Evolutionary conservation across 2,329 filamentous ascomycete genomes (phyloP), one percentile per base, ranked within the genome.

Genomic region (Pseudocercospora fijiensis): DNA sequence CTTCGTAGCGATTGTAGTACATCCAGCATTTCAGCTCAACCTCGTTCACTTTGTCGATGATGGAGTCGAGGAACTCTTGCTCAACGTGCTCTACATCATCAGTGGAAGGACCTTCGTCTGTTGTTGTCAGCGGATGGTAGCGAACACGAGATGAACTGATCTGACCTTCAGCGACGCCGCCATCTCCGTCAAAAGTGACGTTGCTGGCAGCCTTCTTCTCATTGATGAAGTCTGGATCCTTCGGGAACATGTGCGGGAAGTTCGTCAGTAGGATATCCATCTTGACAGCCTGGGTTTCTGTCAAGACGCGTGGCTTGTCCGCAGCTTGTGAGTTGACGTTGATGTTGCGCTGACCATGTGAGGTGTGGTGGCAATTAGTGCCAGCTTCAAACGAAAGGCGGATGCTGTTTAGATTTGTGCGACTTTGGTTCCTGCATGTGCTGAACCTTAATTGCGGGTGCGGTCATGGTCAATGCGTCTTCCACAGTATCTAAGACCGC

Each of bases 111-210:
- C 28, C 52, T 27, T 65, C 60, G 37, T 63, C 63, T 63, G n/a
- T 10, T 13, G 6, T 20, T 13, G 27, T 65, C 33, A 65, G 60
- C 49, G 13, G 26, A n/a, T 7, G 24, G 18, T 20, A 1, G 22
- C 24, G 24, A 16, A 22, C 20, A 27, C 10, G 45, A 16, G 13
- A 45, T 20, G 30, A 26, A 2, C 3, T 16, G 20, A 2, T 41
- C 64, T 64, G 28, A 64, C 61, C 64, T 33, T 47, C 51, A 16
- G 64, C 55, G 20, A 66, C 22, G 11, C 64, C 62, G 33, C 64
- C 61, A 30, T 62, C 55, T 28, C 61, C 61, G 4, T 27, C 47
- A 20, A 57, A 45, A 24, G 16, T 20, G 24, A 7, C 33, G 27
- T 9, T 53, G 49, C 26, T 55, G 26, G 3, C 52, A 43, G 22